Base-by-base conservation (phyloP, 768 basidiomycete species). In the Amanita thiersii region DNA sequence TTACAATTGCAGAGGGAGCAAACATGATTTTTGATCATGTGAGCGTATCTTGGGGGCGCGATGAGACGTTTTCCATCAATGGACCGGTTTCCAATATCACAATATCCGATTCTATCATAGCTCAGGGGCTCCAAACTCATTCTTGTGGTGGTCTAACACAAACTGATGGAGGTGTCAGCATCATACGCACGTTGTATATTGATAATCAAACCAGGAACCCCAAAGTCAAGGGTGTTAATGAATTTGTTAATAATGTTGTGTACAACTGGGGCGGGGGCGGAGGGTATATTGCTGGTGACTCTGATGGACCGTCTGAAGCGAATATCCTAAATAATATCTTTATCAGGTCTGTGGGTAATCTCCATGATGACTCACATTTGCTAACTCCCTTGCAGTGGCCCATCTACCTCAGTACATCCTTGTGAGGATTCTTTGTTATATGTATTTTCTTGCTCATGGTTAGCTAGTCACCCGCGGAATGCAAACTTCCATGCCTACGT, bases 181-280 rank as follows among this genome's bases (percentile, higher is more conserved):
- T 63, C 34, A 52, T 63, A 37, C 58, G 62, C 7, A 52, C 56
- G 3, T 45, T 63, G n/a, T 62, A 63, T 35, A 62, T 63, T 39
- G 62, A 63, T 49, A 63, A 63, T 43, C 47, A 63, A 44, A 62
- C 62, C 5, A 45, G 62, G 30, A 63, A 63, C 39, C 62, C 62
- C 10, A 63, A 63, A 35, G 62, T 63, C 18, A 63, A 63, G 35
- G 62, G 62, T 6, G 56, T 60, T 24, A 63, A 64, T 30, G 62
- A 62, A 24, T 63, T 61, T 42, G 53, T 60, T 2, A 63, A 63
- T 32, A 63, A 62, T 39, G 61, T 63, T 20, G 62, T 63, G 25
- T 62, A 60, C 24, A 61, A 61, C 35, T 61, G 59, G 60, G 60
- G 60, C 21, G 56, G 51, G 21, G 60, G 60, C 19, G 60, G 60